phyloP scores from a whole-genome alignment of 306 rosid species.

The Vigna unguiculata region DNA sequence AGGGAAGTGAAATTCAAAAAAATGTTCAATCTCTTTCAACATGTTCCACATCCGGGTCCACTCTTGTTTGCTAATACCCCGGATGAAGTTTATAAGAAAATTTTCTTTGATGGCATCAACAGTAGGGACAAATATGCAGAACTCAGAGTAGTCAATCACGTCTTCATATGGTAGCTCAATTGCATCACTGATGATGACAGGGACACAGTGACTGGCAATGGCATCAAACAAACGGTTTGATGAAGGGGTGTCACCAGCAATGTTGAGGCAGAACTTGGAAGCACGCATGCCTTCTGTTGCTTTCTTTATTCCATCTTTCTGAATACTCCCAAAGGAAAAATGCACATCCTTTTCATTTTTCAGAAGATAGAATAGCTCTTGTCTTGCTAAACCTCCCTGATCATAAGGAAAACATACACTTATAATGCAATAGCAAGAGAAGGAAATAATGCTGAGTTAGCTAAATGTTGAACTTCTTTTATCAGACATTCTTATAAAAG shows the following conservation, averaged over 20 bases:
- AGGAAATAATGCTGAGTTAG: background rate
- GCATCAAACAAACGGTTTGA: constrained; percentile 87
- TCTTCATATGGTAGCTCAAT: constrained; percentile 84
- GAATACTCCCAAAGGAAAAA: constrained; percentile 74
- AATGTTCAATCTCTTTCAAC: constrained; percentile 64
- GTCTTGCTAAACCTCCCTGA: constrained; percentile 74
- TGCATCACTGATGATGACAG: constrained; percentile 74
- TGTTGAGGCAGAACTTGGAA: too few relatives aligned
- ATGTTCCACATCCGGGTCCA: constrained; percentile 81
- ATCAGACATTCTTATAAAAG: background rate
- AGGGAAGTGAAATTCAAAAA: constrained; percentile 71
- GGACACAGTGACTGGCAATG: constrained; percentile 84
- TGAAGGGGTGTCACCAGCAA: constrained; percentile 86
- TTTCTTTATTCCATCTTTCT: constrained; percentile 63
- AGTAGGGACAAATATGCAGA: constrained; percentile 67
- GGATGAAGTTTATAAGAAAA: constrained; percentile 62
- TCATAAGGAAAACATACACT: background rate
- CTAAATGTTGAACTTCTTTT: background rate
- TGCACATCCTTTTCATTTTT: constrained; percentile 73
- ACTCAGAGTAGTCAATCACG: constrained; percentile 75
- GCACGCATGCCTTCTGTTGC: constrained; percentile 72
- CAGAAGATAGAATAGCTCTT: constrained; percentile 67
- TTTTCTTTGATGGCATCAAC: constrained; percentile 61
- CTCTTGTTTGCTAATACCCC: constrained; percentile 59
- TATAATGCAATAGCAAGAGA: too few relatives aligned